These are phyloP conservation scores for Paramecium biaurelia DNA, from an alignment of 73 alveolate genomes.

Conservation along the genomic window DNA sequence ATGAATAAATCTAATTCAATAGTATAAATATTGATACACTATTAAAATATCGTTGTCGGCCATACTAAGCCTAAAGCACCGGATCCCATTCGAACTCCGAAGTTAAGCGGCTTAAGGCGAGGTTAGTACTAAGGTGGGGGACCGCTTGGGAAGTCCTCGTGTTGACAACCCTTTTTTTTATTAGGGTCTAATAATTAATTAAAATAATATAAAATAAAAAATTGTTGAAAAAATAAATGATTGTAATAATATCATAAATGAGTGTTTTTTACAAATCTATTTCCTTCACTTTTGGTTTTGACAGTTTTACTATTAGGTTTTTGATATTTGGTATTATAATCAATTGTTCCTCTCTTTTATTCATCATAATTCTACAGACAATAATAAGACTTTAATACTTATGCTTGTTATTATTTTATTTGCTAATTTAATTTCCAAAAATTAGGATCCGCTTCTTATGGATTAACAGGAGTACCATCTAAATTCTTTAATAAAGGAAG, in stretches of 20 bases:
- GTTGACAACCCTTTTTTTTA: conserved; percentile 81
- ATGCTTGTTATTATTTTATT: background rate
- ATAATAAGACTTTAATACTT: background rate
- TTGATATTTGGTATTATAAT: background rate
- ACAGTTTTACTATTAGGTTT: conserved; percentile 42
- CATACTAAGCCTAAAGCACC: conserved; percentile 99
- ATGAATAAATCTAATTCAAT: background rate
- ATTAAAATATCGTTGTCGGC: conserved; percentile 89
- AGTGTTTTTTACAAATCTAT: conserved; percentile 26
- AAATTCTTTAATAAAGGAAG: background rate
- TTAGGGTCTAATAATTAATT: background rate
- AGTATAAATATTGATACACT: background rate
- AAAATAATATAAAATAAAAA: background rate
- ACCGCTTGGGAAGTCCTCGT: conserved; percentile 99
- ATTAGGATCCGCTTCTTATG: conserved; percentile 27
- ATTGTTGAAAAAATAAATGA: background rate
- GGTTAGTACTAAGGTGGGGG: conserved; percentile 99
- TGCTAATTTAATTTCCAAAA: background rate
- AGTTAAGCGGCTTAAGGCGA: conserved; percentile 99
- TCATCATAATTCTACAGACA: background rate
- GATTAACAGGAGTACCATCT: conserved; percentile 37
- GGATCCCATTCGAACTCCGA: conserved; percentile 99
- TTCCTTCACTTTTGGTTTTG: conserved; percentile 42
- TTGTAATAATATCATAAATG: background rate
- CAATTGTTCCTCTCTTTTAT: background rate